A percentile compares a stretch with the other conserved stretches of the same genome.
Evolutionary conservation across 306 rosid species (phyloP).

Genomic region (Sechiopsis laciniata): DNA sequence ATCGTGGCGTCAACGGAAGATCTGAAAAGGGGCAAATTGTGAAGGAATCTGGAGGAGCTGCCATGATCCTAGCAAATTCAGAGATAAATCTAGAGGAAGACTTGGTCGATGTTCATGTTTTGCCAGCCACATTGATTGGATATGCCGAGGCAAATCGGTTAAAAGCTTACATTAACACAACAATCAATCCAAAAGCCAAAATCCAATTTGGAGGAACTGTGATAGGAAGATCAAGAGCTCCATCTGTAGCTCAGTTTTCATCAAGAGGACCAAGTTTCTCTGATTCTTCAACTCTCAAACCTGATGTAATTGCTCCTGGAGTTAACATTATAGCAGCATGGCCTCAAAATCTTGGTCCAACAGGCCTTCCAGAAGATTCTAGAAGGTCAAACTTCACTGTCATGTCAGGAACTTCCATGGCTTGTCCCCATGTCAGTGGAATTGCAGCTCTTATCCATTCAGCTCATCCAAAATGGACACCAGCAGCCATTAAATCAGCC

Average conservation of each 20-base stretch:
- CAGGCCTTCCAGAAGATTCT: conserved; percentile 68
- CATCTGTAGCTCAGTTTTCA: conserved; percentile 77
- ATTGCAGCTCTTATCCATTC: conserved; percentile 69
- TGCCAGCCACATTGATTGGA: conserved; percentile 80
- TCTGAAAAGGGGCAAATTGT: conserved; percentile 86
- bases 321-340: conserved; percentile 96
- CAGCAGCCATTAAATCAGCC: conserved; percentile 77
- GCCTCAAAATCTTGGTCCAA: conserved; percentile 93
- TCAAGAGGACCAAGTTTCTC: conserved; percentile 76
- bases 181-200: conserved; percentile 52
- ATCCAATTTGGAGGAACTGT: conserved; percentile 74
- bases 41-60: conserved; percentile 81
- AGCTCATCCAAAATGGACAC: conserved; percentile 68
- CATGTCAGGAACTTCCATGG: conserved; percentile 94
- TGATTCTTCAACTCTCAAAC: conserved; percentile 84
- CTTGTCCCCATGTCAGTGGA: conserved; percentile 92
- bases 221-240: conserved; percentile 61
- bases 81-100: conserved; percentile 75
- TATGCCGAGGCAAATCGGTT: conserved; percentile 58
- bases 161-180: conserved; percentile 64
- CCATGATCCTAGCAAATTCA: conserved; percentile 77
- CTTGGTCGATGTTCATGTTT: conserved; percentile 86
- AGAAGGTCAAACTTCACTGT: conserved; percentile 76
- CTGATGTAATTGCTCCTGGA: conserved; percentile 92
- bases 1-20: conserved; percentile 78